Evolutionary conservation across 2,329 filamentous ascomycete genomes (phyloP).

Genomic region (Leptographium radiaticola): DNA sequence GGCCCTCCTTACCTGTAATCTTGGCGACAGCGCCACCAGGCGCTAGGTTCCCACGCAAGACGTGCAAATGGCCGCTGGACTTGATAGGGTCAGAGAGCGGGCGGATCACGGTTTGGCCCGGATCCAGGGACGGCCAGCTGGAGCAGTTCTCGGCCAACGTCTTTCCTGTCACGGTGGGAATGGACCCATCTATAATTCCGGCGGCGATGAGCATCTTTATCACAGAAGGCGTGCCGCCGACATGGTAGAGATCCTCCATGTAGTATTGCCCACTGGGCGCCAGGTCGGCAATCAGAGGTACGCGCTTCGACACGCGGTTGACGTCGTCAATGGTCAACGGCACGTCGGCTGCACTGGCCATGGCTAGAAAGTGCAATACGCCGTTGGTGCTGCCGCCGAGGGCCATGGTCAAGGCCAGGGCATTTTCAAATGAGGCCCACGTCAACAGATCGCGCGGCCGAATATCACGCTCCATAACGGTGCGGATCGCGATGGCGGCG

Average conservation of each 20-base stretch:
- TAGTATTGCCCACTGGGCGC: slow-evolving; percentile 73
- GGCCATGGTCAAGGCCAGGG: slow-evolving; percentile 79
- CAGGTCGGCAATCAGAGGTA: slow-evolving; percentile 76
- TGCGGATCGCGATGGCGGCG: slow-evolving; percentile 63
- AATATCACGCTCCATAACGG: slow-evolving; percentile 73
- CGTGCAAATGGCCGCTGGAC: slow-evolving; percentile 71
- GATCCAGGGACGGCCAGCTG: slow-evolving; percentile 61
- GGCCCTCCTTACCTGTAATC: slow-evolving; percentile 90
- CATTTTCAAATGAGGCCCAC: slow-evolving; percentile 73
- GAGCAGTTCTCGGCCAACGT: slow-evolving; percentile 73
- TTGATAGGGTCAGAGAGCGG: slow-evolving; percentile 65
- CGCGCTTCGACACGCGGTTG: slow-evolving; percentile 66
- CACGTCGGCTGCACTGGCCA: slow-evolving; percentile 75
- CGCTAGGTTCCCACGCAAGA: slow-evolving; percentile 76
- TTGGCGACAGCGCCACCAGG: slow-evolving; percentile 87
- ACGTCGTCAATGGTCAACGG: slow-evolving; percentile 69
- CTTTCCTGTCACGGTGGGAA: slow-evolving; percentile 72
- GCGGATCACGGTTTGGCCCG: slow-evolving; percentile 72
- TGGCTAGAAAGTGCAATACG: slow-evolving; percentile 78
- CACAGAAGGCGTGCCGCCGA: slow-evolving; percentile 75
- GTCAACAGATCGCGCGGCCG: slow-evolving; percentile 70
- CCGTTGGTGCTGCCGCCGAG: slow-evolving; percentile 85
- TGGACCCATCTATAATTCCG: slow-evolving; percentile 60
- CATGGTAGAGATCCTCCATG: slow-evolving; percentile 72
- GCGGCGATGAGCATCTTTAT: slow-evolving; percentile 74